Conservation (phyloP, 441 rosid genomes). For the Populus trichocarpa region DNA sequence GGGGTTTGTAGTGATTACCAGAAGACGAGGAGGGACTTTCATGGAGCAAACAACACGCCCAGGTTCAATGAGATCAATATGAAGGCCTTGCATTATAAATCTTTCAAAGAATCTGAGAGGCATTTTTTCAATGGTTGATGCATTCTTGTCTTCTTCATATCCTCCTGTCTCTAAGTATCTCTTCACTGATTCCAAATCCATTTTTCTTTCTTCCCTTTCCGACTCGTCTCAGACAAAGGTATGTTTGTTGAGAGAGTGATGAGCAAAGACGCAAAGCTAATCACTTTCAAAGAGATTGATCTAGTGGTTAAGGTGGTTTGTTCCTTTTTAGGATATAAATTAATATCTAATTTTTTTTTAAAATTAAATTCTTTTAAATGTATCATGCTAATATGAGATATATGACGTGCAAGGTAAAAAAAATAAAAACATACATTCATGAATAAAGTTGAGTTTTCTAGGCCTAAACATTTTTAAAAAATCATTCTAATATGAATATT, state of each 20-base stretch:
- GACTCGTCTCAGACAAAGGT: not conserved
- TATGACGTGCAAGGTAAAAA: too few relatives aligned
- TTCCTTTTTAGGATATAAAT: too few relatives aligned
- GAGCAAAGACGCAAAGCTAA: not conserved
- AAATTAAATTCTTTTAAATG: too few relatives aligned
- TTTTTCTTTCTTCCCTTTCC: not conserved
- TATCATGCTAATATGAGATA: too few relatives aligned
- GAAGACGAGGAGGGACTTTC: conserved; percentile 71
- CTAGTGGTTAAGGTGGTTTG: too few relatives aligned
- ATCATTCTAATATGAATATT: too few relatives aligned
- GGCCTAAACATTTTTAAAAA: too few relatives aligned
- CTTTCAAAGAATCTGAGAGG: conserved; percentile 58
- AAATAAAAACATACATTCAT: too few relatives aligned
- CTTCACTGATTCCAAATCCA: conserved; percentile 1
- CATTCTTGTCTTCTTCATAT: conserved; percentile 38
- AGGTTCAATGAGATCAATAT: conserved; percentile 51
- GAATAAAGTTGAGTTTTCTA: too few relatives aligned
- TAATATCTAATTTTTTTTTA: too few relatives aligned
- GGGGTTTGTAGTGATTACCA: conserved; percentile 33
- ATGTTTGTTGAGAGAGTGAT: not conserved
- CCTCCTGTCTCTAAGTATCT: conserved; percentile 29
- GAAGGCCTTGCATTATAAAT: conserved; percentile 58
- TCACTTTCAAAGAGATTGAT: too few relatives aligned
- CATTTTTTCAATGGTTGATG: conserved; percentile 30
- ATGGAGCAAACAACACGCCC: conserved; percentile 81